These are phyloP conservation scores for Rhynchosporium agropyri DNA, from an alignment of 2,329 filamentous ascomycete species.

Conservation along the genomic window DNA sequence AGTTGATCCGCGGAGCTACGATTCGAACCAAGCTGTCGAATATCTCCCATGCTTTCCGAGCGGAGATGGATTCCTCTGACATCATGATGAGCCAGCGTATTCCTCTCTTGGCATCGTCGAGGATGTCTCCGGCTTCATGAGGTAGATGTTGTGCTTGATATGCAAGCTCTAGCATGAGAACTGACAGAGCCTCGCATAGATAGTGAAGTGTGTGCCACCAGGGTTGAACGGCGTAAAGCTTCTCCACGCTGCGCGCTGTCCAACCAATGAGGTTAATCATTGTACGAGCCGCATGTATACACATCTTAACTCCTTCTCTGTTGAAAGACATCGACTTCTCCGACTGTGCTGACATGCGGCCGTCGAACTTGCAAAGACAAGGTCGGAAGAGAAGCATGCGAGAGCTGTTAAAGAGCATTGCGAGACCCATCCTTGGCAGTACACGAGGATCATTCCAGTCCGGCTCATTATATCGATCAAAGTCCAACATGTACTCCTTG, in stretches of 20 bases:
- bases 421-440: slow-evolving; percentile 29
- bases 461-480: slow-evolving; percentile 25
- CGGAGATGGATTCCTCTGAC: slow-evolving; percentile 31
- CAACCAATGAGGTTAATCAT: slow-evolving; percentile 31
- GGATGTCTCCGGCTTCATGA: slow-evolving; percentile 29
- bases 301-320: slow-evolving; percentile 28
- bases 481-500: slow-evolving; percentile 26
- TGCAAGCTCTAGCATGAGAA: slow-evolving; percentile 36
- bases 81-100: slow-evolving; percentile 34
- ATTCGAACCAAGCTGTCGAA: slow-evolving; percentile 34
- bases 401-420: slow-evolving; percentile 32
- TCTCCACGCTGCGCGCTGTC: slow-evolving; percentile 18
- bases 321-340: slow-evolving; percentile 30
- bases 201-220: slow-evolving; percentile 38
- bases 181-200: slow-evolving; percentile 36
- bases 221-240: slow-evolving; percentile 30
- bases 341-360: slow-evolving; percentile 27
- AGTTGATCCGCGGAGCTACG: slow-evolving; percentile 30
- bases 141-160: slow-evolving; percentile 35
- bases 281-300: slow-evolving; percentile 31
- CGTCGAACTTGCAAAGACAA: slow-evolving; percentile 36
- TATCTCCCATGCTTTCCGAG: slow-evolving; percentile 39
- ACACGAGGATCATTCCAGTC: slow-evolving; percentile 26
- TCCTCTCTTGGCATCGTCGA: slow-evolving; percentile 35
- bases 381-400: slow-evolving; percentile 39